Percentiles rank a stretch among this genome's conserved stretches.
phyloP scores from a whole-genome alignment of 2,329 filamentous ascomycete genomes.

The Aspergillus arachidicola region DNA sequence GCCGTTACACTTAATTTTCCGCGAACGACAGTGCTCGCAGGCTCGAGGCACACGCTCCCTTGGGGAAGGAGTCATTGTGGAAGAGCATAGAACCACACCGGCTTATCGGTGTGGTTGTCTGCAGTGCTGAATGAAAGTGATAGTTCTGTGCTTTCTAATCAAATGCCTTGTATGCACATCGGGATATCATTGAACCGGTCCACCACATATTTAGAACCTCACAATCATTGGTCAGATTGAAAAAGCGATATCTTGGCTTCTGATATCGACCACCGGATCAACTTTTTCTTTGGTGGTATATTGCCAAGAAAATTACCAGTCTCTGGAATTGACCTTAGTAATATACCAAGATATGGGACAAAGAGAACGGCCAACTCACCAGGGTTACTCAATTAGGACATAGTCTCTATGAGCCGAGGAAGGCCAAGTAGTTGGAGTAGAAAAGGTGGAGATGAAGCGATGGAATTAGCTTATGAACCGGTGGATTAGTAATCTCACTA shows the following conservation, averaged over 20 bases:
- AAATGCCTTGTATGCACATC: conserved; percentile 2
- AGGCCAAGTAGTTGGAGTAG: not conserved
- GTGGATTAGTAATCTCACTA: not conserved
- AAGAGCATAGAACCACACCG: not conserved
- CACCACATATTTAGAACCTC: not conserved
- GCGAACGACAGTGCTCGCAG: conserved; percentile 18
- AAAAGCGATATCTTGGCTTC: not conserved
- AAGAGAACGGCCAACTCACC: not conserved
- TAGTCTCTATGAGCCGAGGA: not conserved
- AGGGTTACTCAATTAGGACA: not conserved
- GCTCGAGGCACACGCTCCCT: conserved; percentile 15
- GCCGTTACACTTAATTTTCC: conserved; percentile 19
- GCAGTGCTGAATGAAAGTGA: not conserved
- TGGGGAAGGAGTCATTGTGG: conserved; percentile 8
- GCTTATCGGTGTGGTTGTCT: not conserved
- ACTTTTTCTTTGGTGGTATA: not conserved
- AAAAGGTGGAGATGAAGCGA: not conserved
- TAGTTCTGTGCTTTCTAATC: conserved; percentile 6
- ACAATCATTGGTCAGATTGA: not conserved
- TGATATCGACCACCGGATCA: not conserved
- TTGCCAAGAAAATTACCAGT: not conserved
- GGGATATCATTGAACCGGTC: conserved; percentile 1
- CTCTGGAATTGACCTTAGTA: not conserved
- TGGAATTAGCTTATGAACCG: not conserved
- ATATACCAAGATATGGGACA: not conserved